phyloP scores from a whole-genome alignment of 768 basidiomycete genomes.

The Pulveroboletus ravenelii region DNA sequence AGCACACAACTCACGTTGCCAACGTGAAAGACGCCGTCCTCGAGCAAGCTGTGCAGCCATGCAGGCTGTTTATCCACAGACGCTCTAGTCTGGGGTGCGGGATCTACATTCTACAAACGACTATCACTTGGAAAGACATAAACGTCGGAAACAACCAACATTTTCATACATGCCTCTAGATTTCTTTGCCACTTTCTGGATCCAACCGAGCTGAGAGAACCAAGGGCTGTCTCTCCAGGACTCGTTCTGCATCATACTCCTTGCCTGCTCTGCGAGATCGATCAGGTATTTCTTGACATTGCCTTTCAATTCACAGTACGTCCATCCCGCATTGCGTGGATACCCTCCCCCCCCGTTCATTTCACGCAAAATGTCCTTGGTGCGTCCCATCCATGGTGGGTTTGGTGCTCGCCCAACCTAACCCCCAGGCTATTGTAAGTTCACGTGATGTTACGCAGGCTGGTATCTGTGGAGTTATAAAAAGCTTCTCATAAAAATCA shows the following conservation, averaged over 20 bases:
- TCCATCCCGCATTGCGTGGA: conserved; percentile 68
- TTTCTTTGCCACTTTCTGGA: conserved; percentile 73
- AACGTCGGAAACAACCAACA: conserved; percentile 16
- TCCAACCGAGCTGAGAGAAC: conserved; percentile 93
- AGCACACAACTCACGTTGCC: conserved; percentile 45
- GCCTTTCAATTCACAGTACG: conserved; percentile 67
- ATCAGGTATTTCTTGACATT: conserved; percentile 57
- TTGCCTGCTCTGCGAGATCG: conserved; percentile 59
- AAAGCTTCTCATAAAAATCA: too few relatives aligned
- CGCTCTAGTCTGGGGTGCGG: neutral
- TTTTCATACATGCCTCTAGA: conserved; percentile 51
- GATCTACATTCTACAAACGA: conserved; percentile 2
- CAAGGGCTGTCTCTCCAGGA: conserved; percentile 73
- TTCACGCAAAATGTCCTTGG: too few relatives aligned
- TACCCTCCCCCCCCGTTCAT: too few relatives aligned
- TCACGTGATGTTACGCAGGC: too few relatives aligned
- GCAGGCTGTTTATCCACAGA: conserved; percentile 33
- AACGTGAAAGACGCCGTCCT: conserved; percentile 38
- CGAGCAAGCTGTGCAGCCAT: conserved; percentile 54
- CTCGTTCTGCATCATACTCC: conserved; percentile 43
- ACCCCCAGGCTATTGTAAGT: too few relatives aligned
- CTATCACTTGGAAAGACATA: neutral
- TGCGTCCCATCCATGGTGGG: too few relatives aligned
- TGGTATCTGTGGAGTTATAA: too few relatives aligned
- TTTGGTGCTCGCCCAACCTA: too few relatives aligned